Percentiles rank a stretch among this genome's conserved stretches.
These are phyloP conservation scores for Priceomyces castillae DNA, from an alignment of 805 yeast genomes.

Conservation along the genomic window DNA sequence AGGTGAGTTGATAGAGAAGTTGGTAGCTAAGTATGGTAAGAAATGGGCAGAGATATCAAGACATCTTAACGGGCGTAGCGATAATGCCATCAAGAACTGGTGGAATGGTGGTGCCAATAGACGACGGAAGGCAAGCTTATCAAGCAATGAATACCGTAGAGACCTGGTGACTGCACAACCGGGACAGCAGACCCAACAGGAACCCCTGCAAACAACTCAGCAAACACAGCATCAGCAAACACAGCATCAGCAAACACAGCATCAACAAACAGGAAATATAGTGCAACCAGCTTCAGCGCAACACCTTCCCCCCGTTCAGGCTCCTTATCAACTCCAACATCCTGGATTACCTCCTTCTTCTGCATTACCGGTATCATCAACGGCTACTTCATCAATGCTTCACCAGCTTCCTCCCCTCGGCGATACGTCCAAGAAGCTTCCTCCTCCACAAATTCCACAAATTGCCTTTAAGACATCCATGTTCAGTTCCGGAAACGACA, in stretches of 20 bases:
- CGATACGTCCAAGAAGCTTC: slow-evolving; percentile 6
- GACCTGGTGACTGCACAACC: not conserved
- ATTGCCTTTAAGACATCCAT: slow-evolving; percentile 43
- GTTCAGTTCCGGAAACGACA: slow-evolving; percentile 22
- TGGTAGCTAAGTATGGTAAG: slow-evolving; percentile 78
- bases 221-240: slow-evolving; percentile 10
- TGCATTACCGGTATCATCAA: not conserved
- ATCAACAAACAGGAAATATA: not conserved
- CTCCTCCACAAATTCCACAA: slow-evolving; percentile 22
- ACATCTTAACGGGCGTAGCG: slow-evolving; percentile 83
- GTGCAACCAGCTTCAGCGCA: too few relatives aligned
- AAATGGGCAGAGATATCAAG: slow-evolving; percentile 94
- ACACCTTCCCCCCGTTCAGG: not conserved
- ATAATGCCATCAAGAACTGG: slow-evolving; percentile 91
- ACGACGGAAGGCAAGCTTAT: slow-evolving; percentile 51
- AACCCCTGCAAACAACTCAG: slow-evolving; percentile 4
- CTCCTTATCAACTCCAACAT: not conserved
- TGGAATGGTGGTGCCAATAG: slow-evolving; percentile 94
- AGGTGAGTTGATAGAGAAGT: slow-evolving; percentile 74
- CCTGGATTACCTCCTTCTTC: not conserved
- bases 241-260: not conserved
- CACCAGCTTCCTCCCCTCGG: not conserved
- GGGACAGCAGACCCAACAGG: not conserved
- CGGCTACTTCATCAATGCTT: too few relatives aligned
- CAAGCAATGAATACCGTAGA: slow-evolving; percentile 3